Base-by-base conservation (phyloP, 2,329 filamentous ascomycete species). In the Ophiostoma sp. region DNA sequence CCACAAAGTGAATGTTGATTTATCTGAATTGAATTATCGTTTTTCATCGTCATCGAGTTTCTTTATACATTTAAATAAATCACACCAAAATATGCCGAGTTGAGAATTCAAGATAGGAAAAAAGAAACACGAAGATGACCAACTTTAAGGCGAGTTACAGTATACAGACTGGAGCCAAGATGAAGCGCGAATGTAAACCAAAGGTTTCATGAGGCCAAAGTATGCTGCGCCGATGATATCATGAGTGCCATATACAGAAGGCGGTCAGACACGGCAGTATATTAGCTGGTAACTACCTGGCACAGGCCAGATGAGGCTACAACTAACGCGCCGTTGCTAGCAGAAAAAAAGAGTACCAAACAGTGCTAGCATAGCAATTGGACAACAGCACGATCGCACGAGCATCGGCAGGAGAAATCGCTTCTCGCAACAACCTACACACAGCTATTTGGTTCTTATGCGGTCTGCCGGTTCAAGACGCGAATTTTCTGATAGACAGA, bases 231-330 rank as follows among this genome's bases (percentile, higher is more conserved):
- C 17, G 17, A 64, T 64, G 60, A 64, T 64, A 64, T 64, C 60
- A 64, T 64, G 33, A 33, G 20, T 27, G 57, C 31, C n/a, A 27
- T 20, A 31, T 33, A 48, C 5, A 62, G 31, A 64, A 64, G 60
- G 60, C 60, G 60, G 60, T 36, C 33, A 39, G 13, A 8, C 2
- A 13, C 60, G 60, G 60, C 60, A 64, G 60, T 36, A 64, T 17
- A 62, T 31, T 33, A 31, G 17, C 17, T 31, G 5, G 66, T 44
- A 17, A 7, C 20, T 2, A 35, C 62, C 20, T 31, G 39, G 67
- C 67, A 68, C 67, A 54, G 44, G 52, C 48, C 44, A 68, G 17
- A 35, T 57, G n/a, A 60, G 48, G 31, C 67, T 68, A 20, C 23
- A 62, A 20, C 52, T 31, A 41, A 62, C 35, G 60, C 60, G 60